Evolutionary conservation across 2,329 filamentous ascomycete species (phyloP).

Genomic region (Fusarium clavum): DNA sequence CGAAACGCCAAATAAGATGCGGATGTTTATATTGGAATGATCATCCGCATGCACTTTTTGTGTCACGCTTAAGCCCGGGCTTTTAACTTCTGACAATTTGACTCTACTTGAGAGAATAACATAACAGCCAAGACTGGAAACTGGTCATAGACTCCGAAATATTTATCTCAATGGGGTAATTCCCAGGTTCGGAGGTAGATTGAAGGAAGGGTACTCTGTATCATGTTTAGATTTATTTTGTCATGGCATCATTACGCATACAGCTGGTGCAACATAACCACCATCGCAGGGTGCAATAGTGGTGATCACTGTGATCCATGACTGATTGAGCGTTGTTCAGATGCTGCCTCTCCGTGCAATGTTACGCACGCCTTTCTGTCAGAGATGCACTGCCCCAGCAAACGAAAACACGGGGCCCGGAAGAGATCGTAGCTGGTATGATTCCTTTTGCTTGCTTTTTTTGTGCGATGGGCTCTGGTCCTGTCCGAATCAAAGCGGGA

Average conservation of each 20-base stretch:
- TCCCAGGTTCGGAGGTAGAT: slow-evolving; percentile 9
- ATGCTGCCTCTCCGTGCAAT: slow-evolving; percentile 23
- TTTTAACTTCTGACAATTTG: neutral
- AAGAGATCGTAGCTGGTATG: neutral
- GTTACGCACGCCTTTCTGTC: slow-evolving; percentile 26
- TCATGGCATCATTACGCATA: slow-evolving; percentile 35
- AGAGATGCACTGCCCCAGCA: slow-evolving; percentile 24
- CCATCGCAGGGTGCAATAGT: neutral
- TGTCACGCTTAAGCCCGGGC: neutral
- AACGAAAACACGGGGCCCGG: slow-evolving; percentile 29
- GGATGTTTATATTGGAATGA: slow-evolving; percentile 1
- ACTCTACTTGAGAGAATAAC: neutral
- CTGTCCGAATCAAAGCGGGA: slow-evolving; percentile 24
- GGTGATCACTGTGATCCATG: neutral
- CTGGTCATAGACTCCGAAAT: neutral
- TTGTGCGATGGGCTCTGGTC: neutral
- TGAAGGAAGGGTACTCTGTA: neutral
- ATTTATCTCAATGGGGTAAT: slow-evolving; percentile 5
- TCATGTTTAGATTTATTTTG: neutral
- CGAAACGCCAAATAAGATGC: slow-evolving; percentile 17
- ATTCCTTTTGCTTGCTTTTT: neutral
- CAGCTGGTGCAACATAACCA: slow-evolving; percentile 12
- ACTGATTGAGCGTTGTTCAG: slow-evolving; percentile 9
- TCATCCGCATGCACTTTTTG: neutral
- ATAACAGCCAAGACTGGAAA: neutral